Percentiles rank a stretch among this genome's conserved stretches.
phyloP scores from a whole-genome alignment of 371 early-diverging fungal genomes.

The Thermomucor indicae-seudaticae region DNA sequence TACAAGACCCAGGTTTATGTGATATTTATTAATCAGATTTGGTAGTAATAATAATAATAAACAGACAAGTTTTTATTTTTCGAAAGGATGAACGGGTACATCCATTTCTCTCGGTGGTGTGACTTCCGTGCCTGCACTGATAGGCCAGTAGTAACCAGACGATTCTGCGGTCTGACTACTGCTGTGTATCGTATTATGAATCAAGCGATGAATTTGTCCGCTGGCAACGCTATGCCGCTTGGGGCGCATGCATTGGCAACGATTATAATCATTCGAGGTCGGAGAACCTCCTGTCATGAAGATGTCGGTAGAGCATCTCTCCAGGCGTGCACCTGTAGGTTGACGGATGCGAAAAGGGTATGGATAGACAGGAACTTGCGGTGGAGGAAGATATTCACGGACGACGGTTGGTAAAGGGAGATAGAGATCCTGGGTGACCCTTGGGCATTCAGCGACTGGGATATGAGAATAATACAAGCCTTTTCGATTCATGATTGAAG shows the following conservation, averaged over 20 bases:
- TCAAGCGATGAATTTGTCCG: no score
- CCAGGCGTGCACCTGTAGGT: background rate
- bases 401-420: background rate
- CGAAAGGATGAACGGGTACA: background rate
- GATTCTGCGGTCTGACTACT: no score
- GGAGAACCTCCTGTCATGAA: background rate
- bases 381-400: background rate
- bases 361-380: background rate
- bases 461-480: no score
- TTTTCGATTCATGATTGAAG: no score
- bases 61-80: background rate
- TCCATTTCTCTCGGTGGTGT: background rate
- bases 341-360: slow-evolving; percentile 4
- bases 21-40: slow-evolving; percentile 29
- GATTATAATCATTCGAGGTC: no score
- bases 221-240: slow-evolving; percentile 6
- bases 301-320: background rate
- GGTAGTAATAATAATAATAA: slow-evolving; percentile 12
- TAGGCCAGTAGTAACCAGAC: background rate
- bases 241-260: background rate
- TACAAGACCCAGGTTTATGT: slow-evolving; percentile 32
- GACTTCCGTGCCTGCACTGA: background rate
- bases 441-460: slow-evolving; percentile 5
- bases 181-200: no score
- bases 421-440: background rate